Evolutionary conservation across 331 rosid species (phyloP).

Genomic region (Acacia concinna): DNA sequence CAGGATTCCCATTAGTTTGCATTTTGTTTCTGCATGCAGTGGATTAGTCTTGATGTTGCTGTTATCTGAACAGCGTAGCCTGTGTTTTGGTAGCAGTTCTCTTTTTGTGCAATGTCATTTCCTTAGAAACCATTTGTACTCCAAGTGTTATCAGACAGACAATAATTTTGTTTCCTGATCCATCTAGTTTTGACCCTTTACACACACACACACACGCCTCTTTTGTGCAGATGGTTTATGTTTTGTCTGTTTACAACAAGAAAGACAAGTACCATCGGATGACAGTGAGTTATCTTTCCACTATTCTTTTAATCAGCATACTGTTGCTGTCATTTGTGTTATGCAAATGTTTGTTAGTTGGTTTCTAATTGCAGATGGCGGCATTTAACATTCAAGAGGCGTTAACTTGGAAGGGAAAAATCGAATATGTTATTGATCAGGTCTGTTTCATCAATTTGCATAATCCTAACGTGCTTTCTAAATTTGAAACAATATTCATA

Average conservation of each 20-base stretch:
- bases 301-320: neutral
- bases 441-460: conserved; percentile 43
- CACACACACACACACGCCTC: too few relatives aligned
- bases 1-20: neutral
- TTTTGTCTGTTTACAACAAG: conserved; percentile 88
- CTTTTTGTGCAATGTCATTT: conserved; percentile 7
- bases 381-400: conserved; percentile 99
- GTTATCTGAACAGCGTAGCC: neutral
- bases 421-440: conserved; percentile 90
- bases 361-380: conserved; percentile 77
- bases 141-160: neutral
- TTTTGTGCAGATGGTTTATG: conserved; percentile 93
- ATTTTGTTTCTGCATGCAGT: conserved; percentile 9
- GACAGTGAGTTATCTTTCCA: conserved; percentile 62
- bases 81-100: conserved; percentile 3
- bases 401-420: conserved; percentile 87
- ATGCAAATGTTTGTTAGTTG: conserved; percentile 23
- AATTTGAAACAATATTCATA: conserved; percentile 23
- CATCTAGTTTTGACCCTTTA: neutral
- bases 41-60: conserved; percentile 5
- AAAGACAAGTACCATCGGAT: conserved; percentile 90
- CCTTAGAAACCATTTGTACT: neutral
- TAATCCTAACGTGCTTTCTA: conserved; percentile 8
- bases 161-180: conserved; percentile 27
- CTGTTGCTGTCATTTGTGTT: conserved; percentile 8